Conservation (phyloP, 192 early-diverging fungal species). For the Entomortierella parvispora region DNA sequence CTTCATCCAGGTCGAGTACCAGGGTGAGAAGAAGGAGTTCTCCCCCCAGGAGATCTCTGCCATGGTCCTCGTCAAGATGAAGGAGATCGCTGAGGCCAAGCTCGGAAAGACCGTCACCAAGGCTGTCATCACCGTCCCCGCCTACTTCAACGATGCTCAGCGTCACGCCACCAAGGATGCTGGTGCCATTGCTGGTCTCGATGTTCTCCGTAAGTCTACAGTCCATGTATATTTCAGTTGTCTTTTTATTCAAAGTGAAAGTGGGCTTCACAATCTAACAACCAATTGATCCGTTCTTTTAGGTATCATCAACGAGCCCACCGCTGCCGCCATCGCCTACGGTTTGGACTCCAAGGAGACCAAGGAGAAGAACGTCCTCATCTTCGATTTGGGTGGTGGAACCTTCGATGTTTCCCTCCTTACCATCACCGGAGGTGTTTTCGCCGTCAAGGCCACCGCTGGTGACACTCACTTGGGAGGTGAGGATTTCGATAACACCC, state of each 20-base stretch:
- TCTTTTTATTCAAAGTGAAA: too few relatives aligned
- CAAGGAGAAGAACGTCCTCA: constrained; percentile 78
- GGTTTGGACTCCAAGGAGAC: constrained; percentile 81
- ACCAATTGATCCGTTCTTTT: too few relatives aligned
- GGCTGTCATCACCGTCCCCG: constrained; percentile 96
- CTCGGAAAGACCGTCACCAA: constrained; percentile 84
- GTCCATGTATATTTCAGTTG: too few relatives aligned
- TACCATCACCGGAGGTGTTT: constrained; percentile 79
- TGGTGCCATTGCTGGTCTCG: constrained; percentile 85
- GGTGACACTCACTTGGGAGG: constrained; percentile 90
- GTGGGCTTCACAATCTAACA: too few relatives aligned
- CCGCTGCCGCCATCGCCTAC: constrained; percentile 89
- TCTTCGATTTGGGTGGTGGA: constrained; percentile 89
- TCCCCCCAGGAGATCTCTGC: constrained; percentile 95
- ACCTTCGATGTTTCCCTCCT: constrained; percentile 91
- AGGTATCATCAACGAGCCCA: constrained; percentile 95
- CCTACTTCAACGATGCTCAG: constrained; percentile 93
- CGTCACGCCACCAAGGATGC: constrained; percentile 94
- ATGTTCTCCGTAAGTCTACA: constrained; percentile 88
- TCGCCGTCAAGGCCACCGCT: constrained; percentile 82
- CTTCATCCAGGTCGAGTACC: constrained; percentile 83
- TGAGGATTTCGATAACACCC: constrained; percentile 84
- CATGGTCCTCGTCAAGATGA: constrained; percentile 95
- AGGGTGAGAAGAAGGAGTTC: constrained; percentile 85
- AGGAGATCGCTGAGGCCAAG: constrained; percentile 81